Evolutionary conservation across 2,329 filamentous ascomycete species (phyloP), one percentile per base, ranked within the genome.

Genomic region (Whalleya microplaca): DNA sequence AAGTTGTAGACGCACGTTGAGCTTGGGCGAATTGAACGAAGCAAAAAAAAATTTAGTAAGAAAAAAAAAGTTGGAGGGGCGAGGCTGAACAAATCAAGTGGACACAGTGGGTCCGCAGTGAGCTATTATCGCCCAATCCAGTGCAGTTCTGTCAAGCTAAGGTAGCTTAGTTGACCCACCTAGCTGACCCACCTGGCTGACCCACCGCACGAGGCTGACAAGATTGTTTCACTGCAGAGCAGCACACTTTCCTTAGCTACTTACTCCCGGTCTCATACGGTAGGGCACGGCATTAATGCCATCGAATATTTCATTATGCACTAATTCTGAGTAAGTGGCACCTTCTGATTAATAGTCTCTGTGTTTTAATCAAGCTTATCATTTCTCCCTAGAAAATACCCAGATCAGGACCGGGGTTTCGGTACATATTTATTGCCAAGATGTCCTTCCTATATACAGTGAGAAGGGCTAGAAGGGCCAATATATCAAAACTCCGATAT

Each of bases 51-150:
- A 61, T 53, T 43, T 42, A 9, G 9, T 4, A 43, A 44, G 46
- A 65, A 63, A 66, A 64, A 67, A 68, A 68, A 58, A 54, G 61
- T 64, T 54, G 50, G 66, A 59, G 67, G 67, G 67, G 67, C 59
- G 56, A 62, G 63, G 61, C 62, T 62, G 52, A 59, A 43, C 40
- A n/a, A 14, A 9, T 19, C 16, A 21, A 32, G n/a, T 21, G 40
- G 21, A 40, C 20, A 48, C 9, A 21, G 20, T 10, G 20, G 46
- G 10, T 41, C 47, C 44, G 48, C 2, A 19, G 8, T 41, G 0
- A 37, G 2, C 42, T 20, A 9, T 10, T 6, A n/a, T 14, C 42
- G 20, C 2, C 59, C 59, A 60, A 62, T 59, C 2, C 5, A 29
- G 5, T 29, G 27, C 6, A 12, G 27, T 12, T 5, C 5, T 29